phyloP scores from a whole-genome alignment of 352 stramenopile genomes.

The Phytophthora hibernalis region DNA sequence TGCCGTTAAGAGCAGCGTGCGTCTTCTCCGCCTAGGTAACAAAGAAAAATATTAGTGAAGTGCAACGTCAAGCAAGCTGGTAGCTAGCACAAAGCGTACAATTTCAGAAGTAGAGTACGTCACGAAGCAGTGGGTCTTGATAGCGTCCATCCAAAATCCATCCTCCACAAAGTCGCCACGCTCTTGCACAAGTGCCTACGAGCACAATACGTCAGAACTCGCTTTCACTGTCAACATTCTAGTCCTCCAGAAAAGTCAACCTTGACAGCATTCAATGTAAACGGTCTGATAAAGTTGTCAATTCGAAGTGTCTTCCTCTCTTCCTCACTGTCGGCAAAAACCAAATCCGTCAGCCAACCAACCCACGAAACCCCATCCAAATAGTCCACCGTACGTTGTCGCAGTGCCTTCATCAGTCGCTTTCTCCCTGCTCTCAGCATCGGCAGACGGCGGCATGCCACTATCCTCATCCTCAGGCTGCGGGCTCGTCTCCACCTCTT shows the following conservation, averaged over 20 bases:
- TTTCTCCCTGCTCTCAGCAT: slow-evolving; percentile 14
- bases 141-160: slow-evolving; percentile 89
- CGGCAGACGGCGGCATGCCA: slow-evolving; percentile 9
- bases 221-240: not conserved
- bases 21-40: slow-evolving; percentile 52
- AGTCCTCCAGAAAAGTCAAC: slow-evolving; percentile 23
- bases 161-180: slow-evolving; percentile 63
- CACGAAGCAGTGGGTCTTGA: slow-evolving; percentile 90
- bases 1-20: slow-evolving; percentile 53
- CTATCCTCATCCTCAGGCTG: slow-evolving; percentile 32
- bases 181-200: slow-evolving; percentile 64
- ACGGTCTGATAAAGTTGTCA: slow-evolving; percentile 77
- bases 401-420: slow-evolving; percentile 4
- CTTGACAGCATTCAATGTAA: slow-evolving; percentile 81
- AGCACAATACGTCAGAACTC: slow-evolving; percentile 6
- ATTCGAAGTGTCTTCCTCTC: slow-evolving; percentile 53
- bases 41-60: not conserved
- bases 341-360: not conserved
- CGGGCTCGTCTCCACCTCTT: slow-evolving; percentile 7
- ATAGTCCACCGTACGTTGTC: slow-evolving; percentile 13
- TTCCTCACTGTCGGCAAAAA: slow-evolving; percentile 11
- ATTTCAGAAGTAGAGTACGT: slow-evolving; percentile 64
- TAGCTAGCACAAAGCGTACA: slow-evolving; percentile 42
- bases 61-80: not conserved
- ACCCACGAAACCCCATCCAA: not conserved